Evolutionary conservation across 2,329 filamentous ascomycete species (phyloP), one percentile per base, ranked within the genome.

Genomic region (Diaporthe citriasiana): DNA sequence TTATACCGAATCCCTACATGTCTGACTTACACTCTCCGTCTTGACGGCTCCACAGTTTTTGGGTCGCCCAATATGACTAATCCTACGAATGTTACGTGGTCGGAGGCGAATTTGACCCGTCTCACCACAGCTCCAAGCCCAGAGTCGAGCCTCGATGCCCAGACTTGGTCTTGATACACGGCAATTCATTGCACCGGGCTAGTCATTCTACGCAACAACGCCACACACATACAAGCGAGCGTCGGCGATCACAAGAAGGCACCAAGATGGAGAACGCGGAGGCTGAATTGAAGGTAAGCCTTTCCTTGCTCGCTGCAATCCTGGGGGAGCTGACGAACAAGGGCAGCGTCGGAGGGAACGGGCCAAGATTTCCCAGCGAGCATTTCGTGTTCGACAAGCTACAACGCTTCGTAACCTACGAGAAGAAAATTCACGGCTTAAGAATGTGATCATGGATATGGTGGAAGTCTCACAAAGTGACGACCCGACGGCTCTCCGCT

Each of bases 361-460:
- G 19, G 68, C 51, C 17, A 70, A 38, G 53, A 13, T 57, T 22
- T 57, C 68, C 51, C 68, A 70, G 38, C 68, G 68, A 8, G 68
- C 68, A 13, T 70, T 70, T 17, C 68, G 68, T 10, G 47, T 19
- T 57, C 68, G 68, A 57, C 68, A 70, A 57, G 51, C 68, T n/a
- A 33, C 38, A 4, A 57, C 38, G 6, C 68, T 70, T 5, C 53
- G 53, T 19, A 53, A 57, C n/a, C 51, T 57, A 27, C 25, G 25
- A 57, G 68, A 57, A 27, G 53, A 70, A 30, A 70, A 57, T 5
- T 10, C 25, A 57, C 27, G 68, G 3, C 68, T 70, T 25, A 70
- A 70, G 15, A 30, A 8, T 8, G 4, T 22, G 13, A 63, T 63
- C 57, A 30, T 45, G 25, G 40, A 30, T 22, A 5, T 63, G 15